Conservation (phyloP, 1,139 yeast species). For the Suhomyces bribrorum region DNA sequence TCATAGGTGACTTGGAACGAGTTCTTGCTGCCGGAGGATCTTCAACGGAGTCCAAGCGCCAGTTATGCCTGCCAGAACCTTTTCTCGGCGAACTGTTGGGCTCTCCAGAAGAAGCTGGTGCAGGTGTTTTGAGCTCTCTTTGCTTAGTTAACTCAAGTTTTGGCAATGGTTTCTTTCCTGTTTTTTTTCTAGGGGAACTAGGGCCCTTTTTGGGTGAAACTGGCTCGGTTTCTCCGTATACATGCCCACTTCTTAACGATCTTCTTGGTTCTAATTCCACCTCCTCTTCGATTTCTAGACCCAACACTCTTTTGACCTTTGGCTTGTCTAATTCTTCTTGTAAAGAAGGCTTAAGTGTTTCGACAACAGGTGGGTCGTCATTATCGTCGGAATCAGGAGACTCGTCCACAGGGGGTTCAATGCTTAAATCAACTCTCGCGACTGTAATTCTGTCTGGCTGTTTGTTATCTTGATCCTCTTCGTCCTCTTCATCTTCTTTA, state of each 20-base stretch:
- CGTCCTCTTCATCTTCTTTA: constrained; percentile 22
- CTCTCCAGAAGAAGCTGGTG: no score
- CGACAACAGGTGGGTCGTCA: constrained; percentile 2
- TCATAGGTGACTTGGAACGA: constrained; percentile 46
- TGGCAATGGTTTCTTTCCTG: constrained; percentile 1
- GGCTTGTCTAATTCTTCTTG: constrained; percentile 9
- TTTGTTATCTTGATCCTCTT: background rate
- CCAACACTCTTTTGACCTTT: constrained; percentile 12
- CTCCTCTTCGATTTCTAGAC: constrained; percentile 14
- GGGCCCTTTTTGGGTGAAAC: constrained; percentile 2
- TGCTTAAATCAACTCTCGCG: background rate
- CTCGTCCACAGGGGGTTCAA: constrained; percentile 2
- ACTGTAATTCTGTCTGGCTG: constrained; percentile 1
- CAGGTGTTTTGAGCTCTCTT: no score
- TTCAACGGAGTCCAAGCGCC: constrained; percentile 9
- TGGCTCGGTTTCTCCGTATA: constrained; percentile 7
- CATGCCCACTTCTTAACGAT: constrained; percentile 14
- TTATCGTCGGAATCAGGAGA: constrained; percentile 1
- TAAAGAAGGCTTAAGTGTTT: background rate
- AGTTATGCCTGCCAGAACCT: constrained; percentile 10
- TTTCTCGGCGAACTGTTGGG: constrained; percentile 7
- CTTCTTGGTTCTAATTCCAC: constrained; percentile 13
- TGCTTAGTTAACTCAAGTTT: constrained; percentile 12
- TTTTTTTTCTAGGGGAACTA: constrained; percentile 3
- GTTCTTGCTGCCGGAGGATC: constrained; percentile 44